Base-by-base conservation (phyloP, 176 grass and related monocot genomes). In the Oryza nivara region DNA sequence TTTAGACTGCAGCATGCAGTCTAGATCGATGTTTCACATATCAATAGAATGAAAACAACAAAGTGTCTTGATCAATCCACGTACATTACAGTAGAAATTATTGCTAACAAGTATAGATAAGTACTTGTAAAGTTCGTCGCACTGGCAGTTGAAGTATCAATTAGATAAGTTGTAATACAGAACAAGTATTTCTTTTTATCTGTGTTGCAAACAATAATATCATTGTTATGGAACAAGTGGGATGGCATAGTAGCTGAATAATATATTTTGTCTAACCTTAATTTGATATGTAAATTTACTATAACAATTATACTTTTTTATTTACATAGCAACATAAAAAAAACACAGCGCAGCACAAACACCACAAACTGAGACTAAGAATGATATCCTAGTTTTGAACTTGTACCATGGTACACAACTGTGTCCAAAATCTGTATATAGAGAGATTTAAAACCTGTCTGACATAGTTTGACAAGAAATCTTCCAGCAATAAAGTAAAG, bases 341-440 rank as follows among this genome's bases (percentile, higher is more conserved):
- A 58, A 58, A 20, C 54, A 58, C 19, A 58, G 0, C 2, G 7
- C 54, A 58, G 19, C 15, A 56, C 51, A 7, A 56, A 1, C 15
- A 56, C 0, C 51, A 56, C 1, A n/a, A 15, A 20, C 7, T 20
- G 1, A 20, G 17, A 2, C 54, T 58, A n/a, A 3, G 5, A 65
- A 49, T 14, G 4, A 65, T 81, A 67, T 60, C 17, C 34, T 73
- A 74, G 43, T 84, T 17, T 20, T 11, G 10, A 68, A 25, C 19
- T 36, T 83, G 66, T 74, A 28, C 34, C 40, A 51, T n/a, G 47
- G 61, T 40, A 65, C 15, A 40, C 1, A 1, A 9, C 15, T 74
- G 15, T 80, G 43, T 40, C 52, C 58, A 67, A 73, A 28, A 43
- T 80, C 52, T 67, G 32, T 73, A 43, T 80, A 74, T 22, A 30